A percentile compares a stretch with the other conserved stretches of the same genome.
Evolutionary conservation across 495 filamentous ascomycete species (phyloP).

Genomic region (Tuber melanosporum): DNA sequence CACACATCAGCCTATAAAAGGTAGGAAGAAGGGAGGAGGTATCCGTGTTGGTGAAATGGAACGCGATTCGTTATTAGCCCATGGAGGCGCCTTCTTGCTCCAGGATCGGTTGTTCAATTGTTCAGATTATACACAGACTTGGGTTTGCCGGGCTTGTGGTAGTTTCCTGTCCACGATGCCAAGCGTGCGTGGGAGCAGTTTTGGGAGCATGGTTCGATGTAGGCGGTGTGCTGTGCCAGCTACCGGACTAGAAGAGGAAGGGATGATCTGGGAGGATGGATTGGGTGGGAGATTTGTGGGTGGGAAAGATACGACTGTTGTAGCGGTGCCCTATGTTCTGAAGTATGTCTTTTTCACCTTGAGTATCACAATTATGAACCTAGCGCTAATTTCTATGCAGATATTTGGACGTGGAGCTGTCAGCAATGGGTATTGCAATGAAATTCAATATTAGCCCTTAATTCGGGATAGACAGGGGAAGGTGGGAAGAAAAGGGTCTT

Average conservation of each 20-base stretch:
- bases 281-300: conserved; percentile 72
- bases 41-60: conserved; percentile 99
- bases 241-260: conserved; percentile 54
- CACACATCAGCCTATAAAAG: conserved; percentile 95
- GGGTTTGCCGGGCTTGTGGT: conserved; percentile 82
- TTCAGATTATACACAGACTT: conserved; percentile 77
- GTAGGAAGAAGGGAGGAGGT: conserved; percentile 88
- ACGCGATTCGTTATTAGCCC: conserved; percentile 85
- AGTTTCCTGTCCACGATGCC: conserved; percentile 78
- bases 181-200: conserved; percentile 59
- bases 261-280: conserved; percentile 87
- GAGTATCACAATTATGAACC: not conserved
- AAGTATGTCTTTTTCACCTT: conserved; percentile 47
- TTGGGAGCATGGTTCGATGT: conserved; percentile 63
- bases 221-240: conserved; percentile 66
- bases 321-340: conserved; percentile 86
- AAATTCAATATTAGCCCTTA: conserved; percentile 72
- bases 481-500: not conserved
- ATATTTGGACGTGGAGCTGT: conserved; percentile 83
- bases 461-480: not conserved
- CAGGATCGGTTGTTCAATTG: conserved; percentile 96
- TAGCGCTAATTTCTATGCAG: conserved; percentile 15
- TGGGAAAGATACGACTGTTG: conserved; percentile 80
- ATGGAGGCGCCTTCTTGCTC: conserved; percentile 88
- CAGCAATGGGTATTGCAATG: conserved; percentile 85